Evolutionary conservation across 2,329 filamentous ascomycete genomes (phyloP).

Genomic region (Aspergillus tanneri): DNA sequence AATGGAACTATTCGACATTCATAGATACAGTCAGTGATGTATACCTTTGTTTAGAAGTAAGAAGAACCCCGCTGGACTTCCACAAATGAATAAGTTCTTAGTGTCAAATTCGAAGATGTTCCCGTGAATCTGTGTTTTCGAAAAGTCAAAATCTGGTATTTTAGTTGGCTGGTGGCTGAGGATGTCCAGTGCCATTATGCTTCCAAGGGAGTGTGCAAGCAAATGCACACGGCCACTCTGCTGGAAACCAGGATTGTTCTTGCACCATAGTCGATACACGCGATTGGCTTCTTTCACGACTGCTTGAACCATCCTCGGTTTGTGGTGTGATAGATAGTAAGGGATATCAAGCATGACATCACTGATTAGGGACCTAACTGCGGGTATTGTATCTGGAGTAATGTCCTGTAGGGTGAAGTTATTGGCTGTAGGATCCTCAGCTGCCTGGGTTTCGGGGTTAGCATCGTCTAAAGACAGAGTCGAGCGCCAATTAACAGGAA

Average conservation of each 20-base stretch:
- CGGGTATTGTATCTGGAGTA: slow-evolving; percentile 84
- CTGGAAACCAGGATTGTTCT: slow-evolving; percentile 84
- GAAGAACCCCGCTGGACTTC: slow-evolving; percentile 91
- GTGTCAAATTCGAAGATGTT: slow-evolving; percentile 87
- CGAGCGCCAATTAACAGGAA: slow-evolving; percentile 93
- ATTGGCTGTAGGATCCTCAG: slow-evolving; percentile 58
- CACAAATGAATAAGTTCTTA: slow-evolving; percentile 81
- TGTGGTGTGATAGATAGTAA: slow-evolving; percentile 95
- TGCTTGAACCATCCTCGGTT: slow-evolving; percentile 88
- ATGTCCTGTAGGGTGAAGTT: slow-evolving; percentile 78
- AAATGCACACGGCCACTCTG: slow-evolving; percentile 82
- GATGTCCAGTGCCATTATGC: slow-evolving; percentile 90
- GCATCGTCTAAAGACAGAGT: slow-evolving; percentile 84
- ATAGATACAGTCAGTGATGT: not conserved
- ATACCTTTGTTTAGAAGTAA: slow-evolving; percentile 71
- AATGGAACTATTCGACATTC: not conserved
- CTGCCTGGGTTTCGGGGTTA: slow-evolving; percentile 54
- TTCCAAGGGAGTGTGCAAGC: slow-evolving; percentile 89
- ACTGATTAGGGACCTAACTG: slow-evolving; percentile 88
- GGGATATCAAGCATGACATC: slow-evolving; percentile 99
- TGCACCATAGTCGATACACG: slow-evolving; percentile 93
- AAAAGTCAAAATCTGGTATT: slow-evolving; percentile 53
- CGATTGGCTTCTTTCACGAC: slow-evolving; percentile 88
- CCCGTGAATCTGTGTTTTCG: slow-evolving; percentile 42
- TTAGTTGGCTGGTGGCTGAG: slow-evolving; percentile 82